These are phyloP conservation scores for Auriscalpium orientale DNA, from an alignment of 768 basidiomycete species.

Conservation along the genomic window DNA sequence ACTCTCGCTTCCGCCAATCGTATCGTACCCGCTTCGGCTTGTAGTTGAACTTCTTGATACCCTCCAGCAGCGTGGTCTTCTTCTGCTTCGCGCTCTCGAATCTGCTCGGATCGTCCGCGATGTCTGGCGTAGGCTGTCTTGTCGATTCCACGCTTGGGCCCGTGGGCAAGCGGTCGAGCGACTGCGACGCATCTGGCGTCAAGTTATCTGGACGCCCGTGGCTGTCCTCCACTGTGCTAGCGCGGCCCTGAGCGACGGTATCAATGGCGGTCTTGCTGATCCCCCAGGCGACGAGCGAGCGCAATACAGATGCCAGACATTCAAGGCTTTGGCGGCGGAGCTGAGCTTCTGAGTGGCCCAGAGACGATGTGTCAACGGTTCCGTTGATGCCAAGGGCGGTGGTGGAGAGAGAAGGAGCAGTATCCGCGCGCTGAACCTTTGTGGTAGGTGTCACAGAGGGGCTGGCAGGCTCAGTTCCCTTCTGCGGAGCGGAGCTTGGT, in stretches of 20 bases:
- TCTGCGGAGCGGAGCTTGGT: conserved; percentile 33
- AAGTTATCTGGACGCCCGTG: conserved; percentile 34
- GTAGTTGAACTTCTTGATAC: conserved; percentile 96
- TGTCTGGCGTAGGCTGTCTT: conserved; percentile 68
- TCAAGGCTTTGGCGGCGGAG: conserved; percentile 91
- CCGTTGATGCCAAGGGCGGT: conserved; percentile 59
- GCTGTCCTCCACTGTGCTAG: conserved; percentile 45
- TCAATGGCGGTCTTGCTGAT: conserved; percentile 38
- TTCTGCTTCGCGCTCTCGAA: conserved; percentile 96
- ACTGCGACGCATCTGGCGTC: conserved; percentile 47
- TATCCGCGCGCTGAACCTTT: conserved; percentile 33
- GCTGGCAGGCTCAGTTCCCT: conserved; percentile 50
- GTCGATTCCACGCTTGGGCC: conserved; percentile 44
- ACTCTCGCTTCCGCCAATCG: too few species aligned
- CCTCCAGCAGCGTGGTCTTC: conserved; percentile 91
- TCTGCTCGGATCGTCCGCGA: conserved; percentile 80
- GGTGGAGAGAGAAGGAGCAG: conserved; percentile 60
- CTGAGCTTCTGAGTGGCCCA: conserved; percentile 75
- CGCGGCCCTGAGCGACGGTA: conserved; percentile 30
- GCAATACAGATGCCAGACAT: conserved; percentile 80
- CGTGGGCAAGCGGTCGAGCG: conserved; percentile 43
- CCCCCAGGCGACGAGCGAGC: conserved; percentile 90
- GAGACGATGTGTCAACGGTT: conserved; percentile 55
- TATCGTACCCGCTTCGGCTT: conserved; percentile 87
- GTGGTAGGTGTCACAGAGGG: conserved; percentile 49